These are phyloP conservation scores for Excoecaria agallocha DNA, from an alignment of 345 rosid genomes.

Conservation along the genomic window DNA sequence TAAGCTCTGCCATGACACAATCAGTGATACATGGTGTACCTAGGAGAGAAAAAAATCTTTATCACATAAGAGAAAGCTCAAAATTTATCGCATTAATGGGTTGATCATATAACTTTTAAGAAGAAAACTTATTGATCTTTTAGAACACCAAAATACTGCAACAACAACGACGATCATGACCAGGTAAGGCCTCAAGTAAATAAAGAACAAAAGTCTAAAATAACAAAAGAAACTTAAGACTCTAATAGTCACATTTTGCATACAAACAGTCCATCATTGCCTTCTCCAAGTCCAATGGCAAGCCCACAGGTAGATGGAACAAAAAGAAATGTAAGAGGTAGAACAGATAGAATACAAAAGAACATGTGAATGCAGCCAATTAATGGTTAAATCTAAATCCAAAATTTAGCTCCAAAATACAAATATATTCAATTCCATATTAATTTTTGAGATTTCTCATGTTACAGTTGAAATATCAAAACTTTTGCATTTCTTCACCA, in stretches of 20 bases:
- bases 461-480: not conserved
- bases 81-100: not conserved
- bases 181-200: not conserved
- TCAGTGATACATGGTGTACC: slow-evolving; percentile 97
- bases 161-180: not conserved
- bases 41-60: slow-evolving; percentile 22
- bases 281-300: too few species aligned
- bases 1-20: too few species aligned
- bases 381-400: too few species aligned
- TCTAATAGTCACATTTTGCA: slow-evolving; percentile 76
- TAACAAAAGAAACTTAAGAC: not conserved
- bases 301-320: too few species aligned
- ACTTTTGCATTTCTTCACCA: not conserved
- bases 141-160: too few species aligned
- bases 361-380: too few species aligned
- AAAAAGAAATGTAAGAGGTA: too few species aligned
- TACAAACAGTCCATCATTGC: too few species aligned
- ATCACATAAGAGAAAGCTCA: not conserved
- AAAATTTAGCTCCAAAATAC: too few species aligned
- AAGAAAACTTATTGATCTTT: too few species aligned
- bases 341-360: too few species aligned
- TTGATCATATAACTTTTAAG: too few species aligned
- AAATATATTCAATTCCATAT: not conserved
- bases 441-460: not conserved
- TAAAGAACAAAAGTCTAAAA: not conserved